Conservation (phyloP, 2,329 filamentous ascomycete species). For the Colletotrichum horii region DNA sequence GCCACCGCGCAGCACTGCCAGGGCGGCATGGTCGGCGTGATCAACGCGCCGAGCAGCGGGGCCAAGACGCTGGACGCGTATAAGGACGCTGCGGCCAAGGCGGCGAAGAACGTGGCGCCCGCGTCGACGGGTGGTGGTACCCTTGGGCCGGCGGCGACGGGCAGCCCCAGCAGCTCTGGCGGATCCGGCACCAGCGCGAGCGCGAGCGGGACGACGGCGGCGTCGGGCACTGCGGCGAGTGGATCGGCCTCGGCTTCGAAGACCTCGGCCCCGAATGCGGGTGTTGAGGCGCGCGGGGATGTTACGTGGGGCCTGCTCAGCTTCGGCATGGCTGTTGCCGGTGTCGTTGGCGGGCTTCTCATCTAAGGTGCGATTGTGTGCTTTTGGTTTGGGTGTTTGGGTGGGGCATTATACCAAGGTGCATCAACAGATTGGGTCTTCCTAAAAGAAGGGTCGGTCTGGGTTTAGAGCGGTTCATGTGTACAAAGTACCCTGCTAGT, state of each 20-base stretch:
- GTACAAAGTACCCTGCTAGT: constrained; percentile 3
- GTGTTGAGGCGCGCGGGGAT: constrained; percentile 10
- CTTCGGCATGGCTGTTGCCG: constrained; percentile 12
- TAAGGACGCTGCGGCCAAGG: constrained; percentile 1
- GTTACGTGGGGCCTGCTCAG: constrained; percentile 18
- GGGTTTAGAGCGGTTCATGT: background rate
- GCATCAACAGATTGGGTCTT: background rate
- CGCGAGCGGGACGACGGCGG: background rate
- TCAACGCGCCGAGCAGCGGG: constrained; percentile 13
- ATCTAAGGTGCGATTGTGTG: background rate
- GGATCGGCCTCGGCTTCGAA: background rate
- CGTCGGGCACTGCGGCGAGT: background rate
- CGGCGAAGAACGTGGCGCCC: constrained; percentile 16
- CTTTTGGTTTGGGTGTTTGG: background rate
- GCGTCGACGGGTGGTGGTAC: constrained; percentile 13
- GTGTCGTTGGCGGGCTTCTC: constrained; percentile 16
- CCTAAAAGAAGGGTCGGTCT: background rate
- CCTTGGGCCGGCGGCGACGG: constrained; percentile 7
- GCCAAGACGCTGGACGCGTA: constrained; percentile 4
- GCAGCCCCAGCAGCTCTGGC: background rate
- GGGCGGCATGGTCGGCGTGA: constrained; percentile 62
- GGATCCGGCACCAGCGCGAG: background rate
- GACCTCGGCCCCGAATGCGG: background rate
- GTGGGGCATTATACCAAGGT: background rate
- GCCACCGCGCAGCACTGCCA: constrained; percentile 65